Conservation (phyloP, 1,284 basidiomycete species). For the Puccinia triticina region DNA sequence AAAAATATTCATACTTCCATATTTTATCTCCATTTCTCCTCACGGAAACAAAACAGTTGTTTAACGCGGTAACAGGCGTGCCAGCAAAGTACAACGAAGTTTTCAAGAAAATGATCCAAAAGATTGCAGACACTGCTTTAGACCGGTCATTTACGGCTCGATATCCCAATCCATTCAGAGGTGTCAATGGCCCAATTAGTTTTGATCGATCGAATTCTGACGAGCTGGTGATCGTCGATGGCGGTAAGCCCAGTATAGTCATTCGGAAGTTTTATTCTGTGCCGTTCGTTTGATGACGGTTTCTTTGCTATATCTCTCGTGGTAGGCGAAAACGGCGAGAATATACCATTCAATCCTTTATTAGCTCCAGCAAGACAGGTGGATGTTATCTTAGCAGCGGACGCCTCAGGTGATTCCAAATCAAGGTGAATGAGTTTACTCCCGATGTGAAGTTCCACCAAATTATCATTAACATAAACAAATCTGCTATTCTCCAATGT, state of each 20-base stretch:
- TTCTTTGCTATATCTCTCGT: neutral
- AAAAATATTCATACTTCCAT: neutral
- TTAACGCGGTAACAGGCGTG: conserved; percentile 15
- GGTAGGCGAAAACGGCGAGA: conserved; percentile 35
- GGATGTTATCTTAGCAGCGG: conserved; percentile 72
- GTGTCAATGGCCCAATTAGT: conserved; percentile 51
- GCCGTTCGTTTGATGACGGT: neutral
- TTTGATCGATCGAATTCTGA: conserved; percentile 55
- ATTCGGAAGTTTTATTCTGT: neutral
- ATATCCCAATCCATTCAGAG: conserved; percentile 51
- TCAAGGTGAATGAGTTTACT: conserved; percentile 69
- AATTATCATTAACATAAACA: neutral
- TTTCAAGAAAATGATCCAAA: neutral
- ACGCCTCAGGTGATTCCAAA: conserved; percentile 66
- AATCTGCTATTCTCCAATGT: neutral
- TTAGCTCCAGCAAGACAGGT: conserved; percentile 66
- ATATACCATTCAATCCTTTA: conserved; percentile 68
- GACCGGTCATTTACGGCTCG: conserved; percentile 6
- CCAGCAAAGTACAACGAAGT: conserved; percentile 12
- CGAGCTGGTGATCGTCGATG: conserved; percentile 63
- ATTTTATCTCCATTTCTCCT: neutral
- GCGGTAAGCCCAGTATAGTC: conserved; percentile 58
- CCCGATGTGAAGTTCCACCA: conserved; percentile 59
- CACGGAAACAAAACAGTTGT: conserved; percentile 1
- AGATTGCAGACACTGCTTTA: conserved; percentile 17